These are phyloP conservation scores for Ophiostoma tasmaniense DNA, from an alignment of 2,329 filamentous ascomycete species.

Conservation along the genomic window DNA sequence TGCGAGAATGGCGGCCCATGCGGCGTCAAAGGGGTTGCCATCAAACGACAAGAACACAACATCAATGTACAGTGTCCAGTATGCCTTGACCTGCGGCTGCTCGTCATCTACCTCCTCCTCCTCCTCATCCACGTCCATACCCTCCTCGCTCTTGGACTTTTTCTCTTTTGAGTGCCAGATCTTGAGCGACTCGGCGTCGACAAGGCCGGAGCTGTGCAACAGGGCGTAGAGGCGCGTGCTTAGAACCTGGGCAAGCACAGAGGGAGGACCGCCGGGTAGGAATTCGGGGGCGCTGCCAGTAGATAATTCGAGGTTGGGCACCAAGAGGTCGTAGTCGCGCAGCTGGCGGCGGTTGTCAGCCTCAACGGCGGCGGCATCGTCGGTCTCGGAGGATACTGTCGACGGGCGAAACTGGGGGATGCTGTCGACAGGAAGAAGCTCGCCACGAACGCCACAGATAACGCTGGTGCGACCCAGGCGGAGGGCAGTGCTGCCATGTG, in stretches of 20 bases:
- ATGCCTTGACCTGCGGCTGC: constrained; percentile 57
- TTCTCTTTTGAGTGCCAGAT: constrained; percentile 54
- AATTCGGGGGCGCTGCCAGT: constrained; percentile 85
- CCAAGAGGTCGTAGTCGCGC: constrained; percentile 62
- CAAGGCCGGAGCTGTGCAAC: constrained; percentile 60
- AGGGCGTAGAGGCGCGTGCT: constrained; percentile 71
- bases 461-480: constrained; percentile 83
- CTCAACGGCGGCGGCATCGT: neutral
- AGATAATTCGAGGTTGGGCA: constrained; percentile 87
- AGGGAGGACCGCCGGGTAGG: constrained; percentile 74
- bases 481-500: constrained; percentile 82
- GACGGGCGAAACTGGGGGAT: constrained; percentile 57
- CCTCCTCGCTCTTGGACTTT: constrained; percentile 28
- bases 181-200: constrained; percentile 59
- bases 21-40: constrained; percentile 84
- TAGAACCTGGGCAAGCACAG: constrained; percentile 71
- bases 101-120: constrained; percentile 25
- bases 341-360: constrained; percentile 37
- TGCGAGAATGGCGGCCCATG: constrained; percentile 76
- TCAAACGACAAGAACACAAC: constrained; percentile 90
- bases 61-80: constrained; percentile 93
- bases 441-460: constrained; percentile 85
- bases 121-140: constrained; percentile 22
- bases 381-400: constrained; percentile 17
- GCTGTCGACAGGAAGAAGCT: constrained; percentile 67